Evolutionary conservation across 176 grass and related monocot species (phyloP), one percentile per base, ranked within the genome.

Genomic region (Cymbopogon citratus): DNA sequence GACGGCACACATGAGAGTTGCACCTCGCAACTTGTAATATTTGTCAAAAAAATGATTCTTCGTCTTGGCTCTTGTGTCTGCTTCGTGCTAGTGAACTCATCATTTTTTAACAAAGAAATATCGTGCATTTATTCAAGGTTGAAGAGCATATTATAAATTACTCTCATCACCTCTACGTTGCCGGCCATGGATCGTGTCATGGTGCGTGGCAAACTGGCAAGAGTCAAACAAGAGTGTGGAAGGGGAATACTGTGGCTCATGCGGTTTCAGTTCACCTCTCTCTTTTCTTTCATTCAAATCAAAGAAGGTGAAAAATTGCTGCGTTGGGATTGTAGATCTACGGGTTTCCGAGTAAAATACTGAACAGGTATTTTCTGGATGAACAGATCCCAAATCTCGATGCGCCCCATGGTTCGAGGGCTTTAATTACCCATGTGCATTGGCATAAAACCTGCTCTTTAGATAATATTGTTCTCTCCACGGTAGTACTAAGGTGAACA

Each of bases 371-470:
- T 46, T 76, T 89, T 51, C 60, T 74, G 46, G 67, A 89, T 71
- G 48, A 11, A 24, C 4, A 70, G 28, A 31, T 63, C 16, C 31
- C 52, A 74, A 68, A 88, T 83, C 81, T 84, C 86, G 66, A 89
- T 59, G 62, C 40, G 7, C 26, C 5, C n/a, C 71, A 77, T 31
- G 49, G 51, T 26, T 31, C 23, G 10, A 5, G 25, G 18, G 12
- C 25, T 33, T 83, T 89, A 89, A 89, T 81, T 81, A 44, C 77
- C 63, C 87, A 89, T 85, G 87, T 89, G 82, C 77, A 56, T 76
- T 60, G 64, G 34, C 52, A 63, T 59, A 76, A 77, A 85, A 41
- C n/a, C 4, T 49, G 77, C 21, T 51, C 4, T 49, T 0, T 80
- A 76, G 45, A 15, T 33, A 24, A 60, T 54, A 70, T 63, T 51